Base-by-base conservation (phyloP, 768 basidiomycete genomes). In the Termitomyces heimii region DNA sequence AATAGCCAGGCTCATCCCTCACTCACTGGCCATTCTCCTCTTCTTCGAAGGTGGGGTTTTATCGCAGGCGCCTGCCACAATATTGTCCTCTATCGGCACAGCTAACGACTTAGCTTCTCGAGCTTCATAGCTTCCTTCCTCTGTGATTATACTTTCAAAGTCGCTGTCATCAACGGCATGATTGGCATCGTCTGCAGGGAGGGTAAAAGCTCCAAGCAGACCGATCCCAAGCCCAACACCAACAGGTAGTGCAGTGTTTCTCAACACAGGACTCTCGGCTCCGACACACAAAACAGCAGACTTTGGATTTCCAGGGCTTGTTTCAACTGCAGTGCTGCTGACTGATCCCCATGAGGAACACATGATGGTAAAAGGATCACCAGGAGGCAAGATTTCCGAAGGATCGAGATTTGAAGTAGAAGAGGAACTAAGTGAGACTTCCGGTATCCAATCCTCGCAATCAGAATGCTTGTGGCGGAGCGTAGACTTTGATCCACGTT, bases 261-360 rank as follows among this genome's bases (percentile, higher is more conserved):
- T 71, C 44, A 82, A 66, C 18, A 86, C 79, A 28, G 85, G 86
- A 57, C 85, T 86, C 58, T 82, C 83, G 10, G 67, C 65, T 44
- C 75, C 75, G 39, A 70, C 60, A 22, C 62, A 68, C 20, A 72
- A 66, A 55, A 71, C 67, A 29, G 71, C 61, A 29, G 72, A 66
- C 46, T 60, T 70, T 20, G 53, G 35, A 42, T 67, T 68, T 40
- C 63, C 68, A 29, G 66, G 68, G 37, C 68, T 53, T 47, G 63
- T 14, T 24, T 48, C 53, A 26, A 55, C 59, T 29, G 56, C 18
- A 20, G 55, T 55, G 46, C 58, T 64, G 35, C 66, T 70, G 50
- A 70, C 62, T 34, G 69, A 56, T 40, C 67, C 67, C 73, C 77
- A 74, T 35, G 76, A 68, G 28, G 72, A 72, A 61, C 75, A 81